Percentiles rank a stretch among this genome's conserved stretches.
phyloP scores from a whole-genome alignment of 805 yeast species.

The Priceomyces castillae region DNA sequence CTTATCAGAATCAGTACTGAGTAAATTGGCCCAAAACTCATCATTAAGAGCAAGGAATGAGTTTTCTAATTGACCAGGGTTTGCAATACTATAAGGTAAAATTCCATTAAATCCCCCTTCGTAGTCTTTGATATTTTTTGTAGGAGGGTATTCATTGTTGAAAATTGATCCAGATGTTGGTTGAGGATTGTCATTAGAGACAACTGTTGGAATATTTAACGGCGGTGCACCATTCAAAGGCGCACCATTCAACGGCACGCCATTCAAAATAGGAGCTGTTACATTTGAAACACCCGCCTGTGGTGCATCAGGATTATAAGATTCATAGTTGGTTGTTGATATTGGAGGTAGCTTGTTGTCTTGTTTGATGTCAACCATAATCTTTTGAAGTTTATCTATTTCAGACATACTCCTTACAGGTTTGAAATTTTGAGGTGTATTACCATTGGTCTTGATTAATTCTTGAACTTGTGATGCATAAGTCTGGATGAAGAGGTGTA shows the following conservation, averaged over 20 bases:
- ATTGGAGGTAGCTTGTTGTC: background rate
- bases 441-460: slow-evolving; percentile 23
- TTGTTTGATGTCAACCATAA: slow-evolving; percentile 5
- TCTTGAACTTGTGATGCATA: slow-evolving; percentile 53
- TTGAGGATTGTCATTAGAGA: background rate
- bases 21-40: slow-evolving; percentile 67
- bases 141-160: background rate
- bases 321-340: background rate
- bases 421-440: slow-evolving; percentile 21
- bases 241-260: too few relatives aligned
- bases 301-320: background rate
- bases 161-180: background rate
- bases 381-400: slow-evolving; percentile 14
- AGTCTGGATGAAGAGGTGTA: slow-evolving; percentile 59
- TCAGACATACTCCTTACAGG: slow-evolving; percentile 17
- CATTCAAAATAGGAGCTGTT: background rate
- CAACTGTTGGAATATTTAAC: background rate
- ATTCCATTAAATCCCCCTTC: background rate
- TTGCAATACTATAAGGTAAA: slow-evolving; percentile 14
- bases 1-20: slow-evolving; percentile 34
- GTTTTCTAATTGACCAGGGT: slow-evolving; percentile 35
- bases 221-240: too few relatives aligned
- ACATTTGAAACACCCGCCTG: background rate
- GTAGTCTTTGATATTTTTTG: background rate
- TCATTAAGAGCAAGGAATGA: slow-evolving; percentile 59